Conservation (phyloP, 2,329 filamentous ascomycete species). For the Orbilia quercus region DNA sequence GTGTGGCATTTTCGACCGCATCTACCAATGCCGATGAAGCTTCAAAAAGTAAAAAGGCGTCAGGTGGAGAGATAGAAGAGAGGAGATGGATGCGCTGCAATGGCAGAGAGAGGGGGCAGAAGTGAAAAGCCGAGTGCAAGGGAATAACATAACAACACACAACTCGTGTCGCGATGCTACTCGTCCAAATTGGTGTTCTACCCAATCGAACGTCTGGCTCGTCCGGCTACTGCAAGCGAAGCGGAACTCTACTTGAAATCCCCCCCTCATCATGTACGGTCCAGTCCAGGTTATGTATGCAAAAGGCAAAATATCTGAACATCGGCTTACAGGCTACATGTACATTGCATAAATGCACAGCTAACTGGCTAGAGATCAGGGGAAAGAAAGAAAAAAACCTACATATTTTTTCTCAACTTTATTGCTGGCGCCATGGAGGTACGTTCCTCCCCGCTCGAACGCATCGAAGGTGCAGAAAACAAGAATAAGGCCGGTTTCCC, state of each 20-base stretch:
- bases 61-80: conserved; percentile 24
- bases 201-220: no score
- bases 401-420: conserved; percentile 33
- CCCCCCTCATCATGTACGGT: conserved; percentile 36
- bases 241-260: conserved; percentile 52
- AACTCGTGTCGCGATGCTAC: conserved; percentile 55
- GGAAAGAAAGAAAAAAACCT: conserved; percentile 27
- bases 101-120: background rate
- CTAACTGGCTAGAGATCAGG: conserved; percentile 56
- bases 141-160: conserved; percentile 49
- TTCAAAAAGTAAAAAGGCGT: conserved; percentile 13
- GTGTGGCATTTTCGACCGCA: conserved; percentile 8
- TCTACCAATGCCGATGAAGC: conserved; percentile 26
- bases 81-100: background rate
- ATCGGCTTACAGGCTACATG: conserved; percentile 54
- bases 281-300: conserved; percentile 8
- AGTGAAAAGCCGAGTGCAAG: conserved; percentile 26
- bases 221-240: conserved; percentile 47
- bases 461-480: conserved; percentile 31
- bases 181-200: conserved; percentile 42
- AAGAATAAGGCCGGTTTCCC: conserved; percentile 27
- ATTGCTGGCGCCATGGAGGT: no score
- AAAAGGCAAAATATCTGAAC: conserved; percentile 53
- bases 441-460: conserved; percentile 38
- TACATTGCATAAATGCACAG: conserved; percentile 56